Conservation (phyloP, 148 eudicot species). For the Polygonum maritimum region DNA sequence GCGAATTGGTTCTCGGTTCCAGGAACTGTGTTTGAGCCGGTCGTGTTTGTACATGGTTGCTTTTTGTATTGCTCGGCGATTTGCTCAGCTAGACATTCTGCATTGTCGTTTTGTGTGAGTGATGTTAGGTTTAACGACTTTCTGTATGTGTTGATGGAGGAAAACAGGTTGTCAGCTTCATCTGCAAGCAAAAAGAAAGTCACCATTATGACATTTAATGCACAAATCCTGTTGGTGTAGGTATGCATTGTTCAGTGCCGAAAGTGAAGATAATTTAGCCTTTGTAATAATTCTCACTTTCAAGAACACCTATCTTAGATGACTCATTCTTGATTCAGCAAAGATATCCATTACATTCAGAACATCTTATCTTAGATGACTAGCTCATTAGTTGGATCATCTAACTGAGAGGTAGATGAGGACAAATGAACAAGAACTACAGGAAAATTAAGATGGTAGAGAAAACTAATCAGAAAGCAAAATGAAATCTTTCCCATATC, state of each 20-base stretch:
- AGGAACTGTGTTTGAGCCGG: slow-evolving; percentile 57
- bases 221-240: background rate
- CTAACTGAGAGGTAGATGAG: background rate
- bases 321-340: background rate
- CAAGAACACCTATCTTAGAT: background rate
- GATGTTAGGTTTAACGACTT: slow-evolving; percentile 40
- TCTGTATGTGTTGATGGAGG: slow-evolving; percentile 53
- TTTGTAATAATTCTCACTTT: background rate
- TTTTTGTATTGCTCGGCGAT: slow-evolving; percentile 52
- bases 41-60: slow-evolving; percentile 61
- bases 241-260: background rate
- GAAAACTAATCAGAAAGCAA: background rate
- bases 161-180: slow-evolving; percentile 57
- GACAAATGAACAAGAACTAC: background rate
- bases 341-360: background rate
- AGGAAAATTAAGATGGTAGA: background rate
- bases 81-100: slow-evolving; percentile 61
- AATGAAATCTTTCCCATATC: background rate
- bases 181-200: slow-evolving; percentile 20
- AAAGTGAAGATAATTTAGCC: background rate
- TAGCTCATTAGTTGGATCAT: background rate
- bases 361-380: no score
- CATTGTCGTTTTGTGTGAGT: slow-evolving; percentile 43
- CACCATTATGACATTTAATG: background rate
- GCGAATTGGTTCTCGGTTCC: slow-evolving; percentile 56